Evolutionary conservation across 148 eudicot genomes (phyloP).

Genomic region (Camellia japonica): DNA sequence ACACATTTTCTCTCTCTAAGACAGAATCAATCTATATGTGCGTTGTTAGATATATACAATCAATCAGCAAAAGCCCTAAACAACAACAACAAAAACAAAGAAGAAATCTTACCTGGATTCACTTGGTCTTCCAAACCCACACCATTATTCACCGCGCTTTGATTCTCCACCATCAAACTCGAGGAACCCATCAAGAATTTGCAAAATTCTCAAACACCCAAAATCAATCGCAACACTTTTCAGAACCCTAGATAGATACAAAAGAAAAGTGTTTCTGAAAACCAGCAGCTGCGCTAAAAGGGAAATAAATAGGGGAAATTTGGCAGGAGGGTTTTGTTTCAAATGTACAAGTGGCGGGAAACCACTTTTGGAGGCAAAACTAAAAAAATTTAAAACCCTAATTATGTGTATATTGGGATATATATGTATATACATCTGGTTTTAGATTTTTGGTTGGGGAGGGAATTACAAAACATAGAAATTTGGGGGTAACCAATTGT

Average conservation of each 20-base stretch:
- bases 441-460: too few species aligned
- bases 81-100: background rate
- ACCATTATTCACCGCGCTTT: background rate
- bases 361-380: background rate
- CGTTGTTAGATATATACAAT: background rate
- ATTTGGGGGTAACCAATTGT: too few species aligned
- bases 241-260: background rate
- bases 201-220: too few species aligned
- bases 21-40: background rate
- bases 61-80: background rate
- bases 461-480: too few species aligned
- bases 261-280: background rate
- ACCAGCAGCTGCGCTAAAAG: too few species aligned
- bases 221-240: background rate
- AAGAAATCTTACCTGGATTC: conserved; percentile 8
- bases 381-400: conserved; percentile 7
- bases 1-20: background rate
- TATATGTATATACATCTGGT: too few species aligned
- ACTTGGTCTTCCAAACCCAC: background rate
- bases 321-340: background rate
- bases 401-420: background rate
- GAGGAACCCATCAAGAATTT: background rate
- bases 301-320: too few species aligned
- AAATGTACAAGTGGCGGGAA: conserved; percentile 18
- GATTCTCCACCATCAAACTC: conserved; percentile 4